Base-by-base conservation (phyloP, 306 rosid species). In the Geum urbanum region DNA sequence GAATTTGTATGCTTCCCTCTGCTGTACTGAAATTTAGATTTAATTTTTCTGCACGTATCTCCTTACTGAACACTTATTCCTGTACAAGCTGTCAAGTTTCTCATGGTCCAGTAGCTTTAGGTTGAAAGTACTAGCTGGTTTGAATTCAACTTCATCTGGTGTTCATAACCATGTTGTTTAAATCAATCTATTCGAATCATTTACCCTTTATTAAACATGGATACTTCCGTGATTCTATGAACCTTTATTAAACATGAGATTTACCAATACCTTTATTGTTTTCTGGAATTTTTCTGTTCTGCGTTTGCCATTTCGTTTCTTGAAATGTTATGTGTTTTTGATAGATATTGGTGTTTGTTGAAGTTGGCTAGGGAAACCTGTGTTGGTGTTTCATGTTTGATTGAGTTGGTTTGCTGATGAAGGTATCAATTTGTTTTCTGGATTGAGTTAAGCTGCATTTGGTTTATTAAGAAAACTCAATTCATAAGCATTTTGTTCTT, bases 391-490 rank as follows among this genome's bases (percentile, higher is more conserved):
- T 32, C 44, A 22, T 20, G 74, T 56, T 27, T 27, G 50, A 68
- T 60, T n/a, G n/a, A n/a, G n/a, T n/a, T 1, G 44, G 37, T 39
- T 60, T 60, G 74, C 22, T 69, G 54, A 51, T 61, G 4, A 47
- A 56, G 39, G 46, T 35, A 43, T 72, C 32, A 15, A 15, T 4
- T 67, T 53, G 22, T 59, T 19, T 67, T 67, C 5, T 72, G 68
- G 50, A 14, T 27, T 43, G 67, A 22, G 18, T 27, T 37, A n/a
- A 59, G 50, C 55, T 58, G 56, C 70, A 49, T 56, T 18, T 27
- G 7, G 52, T 77, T 76, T 56, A 46, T 66, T 20, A 67, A 49
- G 53, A 70, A 49, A 61, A 20, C 15, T 69, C 63, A 66, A 11
- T 65, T 71, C 20, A 16, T 56, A 48, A 48, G 57, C 44, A 32